These are phyloP conservation scores for Heliamphora pulchella DNA, from an alignment of 179 eudicot species.

Conservation along the genomic window DNA sequence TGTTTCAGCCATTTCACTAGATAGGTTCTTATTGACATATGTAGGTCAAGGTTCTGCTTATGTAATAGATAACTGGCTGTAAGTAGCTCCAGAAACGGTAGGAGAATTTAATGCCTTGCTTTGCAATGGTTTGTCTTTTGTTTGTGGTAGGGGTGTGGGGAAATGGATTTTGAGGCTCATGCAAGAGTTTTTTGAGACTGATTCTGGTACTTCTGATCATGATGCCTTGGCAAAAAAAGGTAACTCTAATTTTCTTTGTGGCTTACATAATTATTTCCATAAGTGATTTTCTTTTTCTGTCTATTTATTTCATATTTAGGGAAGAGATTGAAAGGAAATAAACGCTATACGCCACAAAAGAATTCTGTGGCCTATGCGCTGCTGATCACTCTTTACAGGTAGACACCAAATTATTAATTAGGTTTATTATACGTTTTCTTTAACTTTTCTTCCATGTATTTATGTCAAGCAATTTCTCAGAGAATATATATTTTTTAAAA, in stretches of 20 bases:
- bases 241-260: constrained; percentile 18
- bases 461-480: neutral
- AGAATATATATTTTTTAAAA: constrained; percentile 5
- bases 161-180: constrained; percentile 68
- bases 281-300: neutral
- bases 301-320: constrained; percentile 32
- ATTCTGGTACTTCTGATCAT: constrained; percentile 31
- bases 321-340: constrained; percentile 42
- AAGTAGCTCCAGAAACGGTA: neutral
- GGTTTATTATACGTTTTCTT: neutral
- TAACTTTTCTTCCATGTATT: neutral
- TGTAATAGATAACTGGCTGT: neutral
- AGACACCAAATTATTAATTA: constrained; percentile 5
- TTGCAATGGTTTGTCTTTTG: constrained; percentile 8
- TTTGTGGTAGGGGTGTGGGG: constrained; percentile 68
- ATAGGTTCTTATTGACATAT: neutral
- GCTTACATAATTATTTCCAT: neutral
- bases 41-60: neutral
- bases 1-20: neutral
- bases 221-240: constrained; percentile 44
- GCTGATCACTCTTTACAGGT: constrained; percentile 76
- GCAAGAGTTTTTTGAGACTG: constrained; percentile 55
- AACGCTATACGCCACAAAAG: constrained; percentile 72
- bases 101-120: neutral
- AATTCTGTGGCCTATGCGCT: constrained; percentile 88